Evolutionary conservation across 2,329 filamentous ascomycete species (phyloP).

Genomic region (Penicillium sp.): DNA sequence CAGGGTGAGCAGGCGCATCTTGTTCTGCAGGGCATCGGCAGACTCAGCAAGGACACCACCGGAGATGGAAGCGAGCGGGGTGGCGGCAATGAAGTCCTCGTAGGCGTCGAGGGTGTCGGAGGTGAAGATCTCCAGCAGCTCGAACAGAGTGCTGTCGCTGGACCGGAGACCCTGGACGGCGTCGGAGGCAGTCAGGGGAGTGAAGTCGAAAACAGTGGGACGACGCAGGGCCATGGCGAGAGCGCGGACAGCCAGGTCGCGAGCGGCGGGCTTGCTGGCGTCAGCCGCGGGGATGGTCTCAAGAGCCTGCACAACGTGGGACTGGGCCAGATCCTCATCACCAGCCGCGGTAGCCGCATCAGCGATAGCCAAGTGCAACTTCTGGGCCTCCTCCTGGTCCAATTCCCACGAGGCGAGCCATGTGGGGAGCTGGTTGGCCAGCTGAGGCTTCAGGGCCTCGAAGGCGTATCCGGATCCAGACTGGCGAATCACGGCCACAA

Average conservation of each 20-base stretch:
- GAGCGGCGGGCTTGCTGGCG: constrained; percentile 55
- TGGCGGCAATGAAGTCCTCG: constrained; percentile 80
- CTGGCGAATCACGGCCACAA: constrained; percentile 77
- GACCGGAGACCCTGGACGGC: constrained; percentile 84
- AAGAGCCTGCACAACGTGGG: constrained; percentile 73
- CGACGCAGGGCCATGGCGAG: constrained; percentile 67
- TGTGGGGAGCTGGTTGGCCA: constrained; percentile 71
- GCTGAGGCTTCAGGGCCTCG: constrained; percentile 77
- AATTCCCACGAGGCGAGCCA: constrained; percentile 86
- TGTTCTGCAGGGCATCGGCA: constrained; percentile 78
- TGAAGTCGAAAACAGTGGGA: constrained; percentile 70
- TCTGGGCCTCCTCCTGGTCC: constrained; percentile 77
- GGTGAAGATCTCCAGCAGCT: constrained; percentile 93
- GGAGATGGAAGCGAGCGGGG: constrained; percentile 62
- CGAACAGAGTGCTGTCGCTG: constrained; percentile 79
- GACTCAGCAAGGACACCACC: constrained; percentile 77
- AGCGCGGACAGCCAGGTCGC: constrained; percentile 61
- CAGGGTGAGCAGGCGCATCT: constrained; percentile 94
- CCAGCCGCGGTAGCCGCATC: constrained; percentile 77
- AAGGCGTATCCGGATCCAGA: constrained; percentile 72
- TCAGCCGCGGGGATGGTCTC: constrained; percentile 69
- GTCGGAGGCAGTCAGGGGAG: constrained; percentile 68
- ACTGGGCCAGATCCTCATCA: constrained; percentile 73
- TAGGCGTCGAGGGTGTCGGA: constrained; percentile 94
- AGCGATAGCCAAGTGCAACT: constrained; percentile 78